Evolutionary conservation across 2,329 filamentous ascomycete genomes (phyloP), one percentile per base, ranked within the genome.

Genomic region (Ceratocystis smalleyi): DNA sequence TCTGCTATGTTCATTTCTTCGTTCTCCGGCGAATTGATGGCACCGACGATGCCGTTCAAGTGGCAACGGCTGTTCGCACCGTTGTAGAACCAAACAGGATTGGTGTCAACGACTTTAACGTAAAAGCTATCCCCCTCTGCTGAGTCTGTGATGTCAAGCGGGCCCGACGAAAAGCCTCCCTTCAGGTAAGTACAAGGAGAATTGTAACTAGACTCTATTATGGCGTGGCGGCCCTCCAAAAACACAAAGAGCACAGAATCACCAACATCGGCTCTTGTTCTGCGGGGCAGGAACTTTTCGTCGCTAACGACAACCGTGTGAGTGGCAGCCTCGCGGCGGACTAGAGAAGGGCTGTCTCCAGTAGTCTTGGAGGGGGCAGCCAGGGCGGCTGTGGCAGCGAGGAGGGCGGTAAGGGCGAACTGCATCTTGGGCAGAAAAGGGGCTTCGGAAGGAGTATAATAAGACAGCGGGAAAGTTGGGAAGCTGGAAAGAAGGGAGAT

Each of bases 201-300:
- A 61, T 66, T 73, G 67, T 78, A 78, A 69, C 69, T 73, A 54
- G 75, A 75, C 70, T 77, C 72, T 1, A 69, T 74, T 49, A 83
- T 73, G 17, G 76, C 76, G 74, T 82, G 80, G 72, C 78, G 79
- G 65, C 68, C 70, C 8, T 79, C 75, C 67, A 76, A 76, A 74
- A 79, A 83, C 69, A 79, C 77, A 74, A 78, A 83, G 72, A 83
- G 79, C 65, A 83, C 71, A 2, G 78, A 68, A 66, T 81, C 78
- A 66, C 80, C 80, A 7, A 76, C 64, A 10, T 73, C 70, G 19
- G 80, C 81, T 2, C 75, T 75, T 51, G 81, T 73, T 67, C 76
- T 77, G 67, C 77, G 74, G 1, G 81, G 81, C 59, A 76, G 74
- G 71, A 83, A 83, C 59, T 69, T n/a, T 17, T 19, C 27, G 43